These are phyloP conservation scores for Bipolaris sorokiniana DNA, from an alignment of 2,329 filamentous ascomycete genomes.

Conservation along the genomic window DNA sequence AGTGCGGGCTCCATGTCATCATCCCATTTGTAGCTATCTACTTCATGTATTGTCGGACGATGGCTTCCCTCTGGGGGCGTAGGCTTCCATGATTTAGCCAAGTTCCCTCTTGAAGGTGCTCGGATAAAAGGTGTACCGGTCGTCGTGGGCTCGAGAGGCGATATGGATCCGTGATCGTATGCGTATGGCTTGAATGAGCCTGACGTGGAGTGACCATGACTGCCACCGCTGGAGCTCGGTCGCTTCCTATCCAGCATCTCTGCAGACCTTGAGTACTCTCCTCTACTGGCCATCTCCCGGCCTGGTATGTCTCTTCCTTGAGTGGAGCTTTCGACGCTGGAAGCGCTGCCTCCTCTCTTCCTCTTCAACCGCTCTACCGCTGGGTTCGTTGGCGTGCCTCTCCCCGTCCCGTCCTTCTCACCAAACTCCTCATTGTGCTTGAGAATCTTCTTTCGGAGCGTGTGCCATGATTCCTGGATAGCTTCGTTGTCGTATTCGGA, in stretches of 20 bases:
- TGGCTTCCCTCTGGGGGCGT: slow-evolving; percentile 32
- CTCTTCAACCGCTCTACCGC: slow-evolving; percentile 44
- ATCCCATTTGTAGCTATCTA: slow-evolving; percentile 59
- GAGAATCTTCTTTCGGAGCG: slow-evolving; percentile 60
- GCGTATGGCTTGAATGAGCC: slow-evolving; percentile 41
- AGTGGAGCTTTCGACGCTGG: slow-evolving; percentile 29
- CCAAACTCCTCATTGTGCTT: slow-evolving; percentile 51
- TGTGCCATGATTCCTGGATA: slow-evolving; percentile 78
- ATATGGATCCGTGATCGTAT: slow-evolving; percentile 37
- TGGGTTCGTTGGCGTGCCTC: slow-evolving; percentile 40
- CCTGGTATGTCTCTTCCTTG: slow-evolving; percentile 41
- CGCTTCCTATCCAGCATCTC: slow-evolving; percentile 33
- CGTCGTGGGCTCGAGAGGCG: slow-evolving; percentile 42
- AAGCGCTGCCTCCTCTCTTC: slow-evolving; percentile 40
- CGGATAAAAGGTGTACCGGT: slow-evolving; percentile 61
- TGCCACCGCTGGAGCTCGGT: slow-evolving; percentile 34
- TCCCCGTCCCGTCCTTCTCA: slow-evolving; percentile 37
- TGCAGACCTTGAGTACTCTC: slow-evolving; percentile 38
- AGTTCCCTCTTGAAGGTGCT: slow-evolving; percentile 53
- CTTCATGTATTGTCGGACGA: slow-evolving; percentile 47
- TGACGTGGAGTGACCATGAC: slow-evolving; percentile 27
- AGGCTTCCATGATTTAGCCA: slow-evolving; percentile 33
- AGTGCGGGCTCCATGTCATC: slow-evolving; percentile 49
- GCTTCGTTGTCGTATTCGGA: slow-evolving; percentile 78
- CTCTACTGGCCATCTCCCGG: slow-evolving; percentile 26